Evolutionary conservation across 768 basidiomycete genomes (phyloP).

Genomic region (Amanita rubescens): DNA sequence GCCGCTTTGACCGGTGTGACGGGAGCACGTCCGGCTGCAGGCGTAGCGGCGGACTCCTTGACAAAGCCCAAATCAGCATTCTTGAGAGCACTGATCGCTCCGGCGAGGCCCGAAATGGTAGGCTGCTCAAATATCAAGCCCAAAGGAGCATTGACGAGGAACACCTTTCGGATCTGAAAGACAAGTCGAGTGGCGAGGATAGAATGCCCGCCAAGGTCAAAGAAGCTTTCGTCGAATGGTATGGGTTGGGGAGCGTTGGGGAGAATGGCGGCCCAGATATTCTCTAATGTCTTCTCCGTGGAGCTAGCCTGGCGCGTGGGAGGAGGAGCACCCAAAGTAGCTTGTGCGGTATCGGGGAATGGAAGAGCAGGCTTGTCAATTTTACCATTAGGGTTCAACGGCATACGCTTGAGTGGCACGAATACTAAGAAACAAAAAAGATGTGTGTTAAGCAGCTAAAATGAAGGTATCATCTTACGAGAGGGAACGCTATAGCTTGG

Average conservation of each 20-base stretch:
- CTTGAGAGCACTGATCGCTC: slow-evolving; percentile 65
- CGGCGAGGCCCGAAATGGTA: slow-evolving; percentile 71
- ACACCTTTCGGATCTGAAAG: slow-evolving; percentile 91
- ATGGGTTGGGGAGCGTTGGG: slow-evolving; percentile 73
- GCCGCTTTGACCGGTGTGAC: slow-evolving; percentile 16
- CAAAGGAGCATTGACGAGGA: slow-evolving; percentile 85
- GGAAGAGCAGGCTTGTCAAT: slow-evolving; percentile 97
- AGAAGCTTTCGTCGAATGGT: slow-evolving; percentile 90
- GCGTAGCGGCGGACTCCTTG: slow-evolving; percentile 17
- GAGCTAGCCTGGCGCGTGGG: slow-evolving; percentile 38
- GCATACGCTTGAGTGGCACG: slow-evolving; percentile 91
- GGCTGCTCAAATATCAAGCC: slow-evolving; percentile 89
- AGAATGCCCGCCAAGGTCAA: slow-evolving; percentile 97
- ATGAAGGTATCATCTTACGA: slow-evolving; percentile 40
- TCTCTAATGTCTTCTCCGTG: slow-evolving; percentile 74
- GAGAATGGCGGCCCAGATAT: slow-evolving; percentile 80
- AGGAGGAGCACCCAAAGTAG: slow-evolving; percentile 32
- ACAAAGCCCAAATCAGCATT: slow-evolving; percentile 77
- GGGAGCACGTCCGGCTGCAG: slow-evolving; percentile 1
- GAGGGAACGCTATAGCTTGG: slow-evolving; percentile 93
- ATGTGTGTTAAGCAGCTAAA: background rate
- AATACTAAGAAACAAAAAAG: slow-evolving; percentile 59
- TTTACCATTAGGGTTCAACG: slow-evolving; percentile 97
- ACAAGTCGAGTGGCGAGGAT: slow-evolving; percentile 96
- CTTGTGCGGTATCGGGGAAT: slow-evolving; percentile 92